Evolutionary conservation across 371 early-diverging fungal genomes (phyloP).

Genomic region (Syncephalastrum racemosum): DNA sequence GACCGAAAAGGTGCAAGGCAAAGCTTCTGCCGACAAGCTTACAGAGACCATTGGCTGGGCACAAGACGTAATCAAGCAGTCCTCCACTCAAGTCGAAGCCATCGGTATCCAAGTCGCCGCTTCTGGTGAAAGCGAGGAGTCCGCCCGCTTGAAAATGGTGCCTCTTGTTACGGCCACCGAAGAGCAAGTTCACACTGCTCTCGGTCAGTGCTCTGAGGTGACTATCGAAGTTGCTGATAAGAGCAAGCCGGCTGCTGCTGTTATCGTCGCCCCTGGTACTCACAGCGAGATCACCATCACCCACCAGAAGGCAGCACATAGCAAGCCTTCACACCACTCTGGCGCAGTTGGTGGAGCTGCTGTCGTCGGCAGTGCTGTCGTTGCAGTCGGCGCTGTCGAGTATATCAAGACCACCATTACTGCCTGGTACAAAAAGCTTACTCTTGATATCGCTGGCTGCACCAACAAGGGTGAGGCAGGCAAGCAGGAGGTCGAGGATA

Average conservation of each 20-base stretch:
- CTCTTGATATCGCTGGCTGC: conserved; percentile 22
- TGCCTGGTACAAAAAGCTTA: conserved; percentile 30
- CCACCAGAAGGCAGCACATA: too few species aligned
- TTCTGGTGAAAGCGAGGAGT: conserved; percentile 1
- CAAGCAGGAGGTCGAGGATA: conserved; percentile 25
- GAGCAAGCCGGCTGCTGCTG: neutral
- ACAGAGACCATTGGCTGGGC: conserved; percentile 12
- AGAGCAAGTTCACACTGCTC: conserved; percentile 1
- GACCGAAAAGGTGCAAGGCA: neutral
- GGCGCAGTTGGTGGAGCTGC: neutral
- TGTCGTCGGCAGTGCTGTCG: conserved; percentile 5
- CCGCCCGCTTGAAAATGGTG: neutral
- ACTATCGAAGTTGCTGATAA: too few species aligned
- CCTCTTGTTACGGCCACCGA: conserved; percentile 2
- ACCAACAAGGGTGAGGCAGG: conserved; percentile 10
- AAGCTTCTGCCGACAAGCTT: neutral
- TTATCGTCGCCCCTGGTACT: neutral
- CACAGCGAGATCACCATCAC: too few species aligned
- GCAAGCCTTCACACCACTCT: too few species aligned
- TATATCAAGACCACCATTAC: conserved; percentile 27
- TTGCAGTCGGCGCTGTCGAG: conserved; percentile 9
- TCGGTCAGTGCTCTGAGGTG: neutral
- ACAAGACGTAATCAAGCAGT: conserved; percentile 11
- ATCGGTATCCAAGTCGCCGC: conserved; percentile 11
- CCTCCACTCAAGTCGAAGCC: conserved; percentile 11